Evolutionary conservation across 2,329 filamentous ascomycete genomes (phyloP).

Genomic region (Gaeumannomyces tritici): DNA sequence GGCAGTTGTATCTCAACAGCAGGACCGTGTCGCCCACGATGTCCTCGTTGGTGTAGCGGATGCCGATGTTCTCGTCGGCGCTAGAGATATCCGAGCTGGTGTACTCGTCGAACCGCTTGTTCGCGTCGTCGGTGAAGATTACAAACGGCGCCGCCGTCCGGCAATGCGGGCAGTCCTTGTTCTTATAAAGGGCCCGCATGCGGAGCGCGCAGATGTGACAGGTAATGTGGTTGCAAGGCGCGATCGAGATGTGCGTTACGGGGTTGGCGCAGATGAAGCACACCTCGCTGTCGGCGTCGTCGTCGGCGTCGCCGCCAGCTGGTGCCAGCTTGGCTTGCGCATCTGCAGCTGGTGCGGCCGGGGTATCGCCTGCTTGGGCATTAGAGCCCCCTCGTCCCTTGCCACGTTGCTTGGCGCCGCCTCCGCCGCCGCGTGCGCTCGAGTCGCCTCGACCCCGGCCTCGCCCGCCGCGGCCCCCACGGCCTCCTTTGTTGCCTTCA

Average conservation of each 20-base stretch:
- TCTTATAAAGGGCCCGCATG: slow-evolving; percentile 90
- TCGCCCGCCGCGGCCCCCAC: slow-evolving; percentile 31
- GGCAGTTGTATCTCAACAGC: slow-evolving; percentile 88
- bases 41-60: slow-evolving; percentile 79
- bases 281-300: slow-evolving; percentile 60
- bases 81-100: slow-evolving; percentile 61
- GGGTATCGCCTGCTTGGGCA: background rate
- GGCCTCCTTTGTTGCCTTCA: slow-evolving; percentile 27
- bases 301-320: slow-evolving; percentile 1
- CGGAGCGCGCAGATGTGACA: slow-evolving; percentile 93
- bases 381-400: background rate
- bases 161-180: slow-evolving; percentile 93
- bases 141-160: slow-evolving; percentile 72
- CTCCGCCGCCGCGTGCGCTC: slow-evolving; percentile 24
- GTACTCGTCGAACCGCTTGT: slow-evolving; percentile 83
- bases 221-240: slow-evolving; percentile 91
- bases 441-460: slow-evolving; percentile 18
- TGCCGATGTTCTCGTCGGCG: slow-evolving; percentile 77
- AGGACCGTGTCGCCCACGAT: slow-evolving; percentile 88
- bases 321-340: slow-evolving; percentile 5
- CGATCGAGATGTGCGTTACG: slow-evolving; percentile 77
- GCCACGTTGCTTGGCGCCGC: slow-evolving; percentile 5
- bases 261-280: slow-evolving; percentile 97
- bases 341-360: background rate
- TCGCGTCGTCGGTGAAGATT: slow-evolving; percentile 79